Percentiles rank a stretch among this genome's conserved stretches.
Conservation (phyloP, 225 moss, liverwort and hornwort species). For the Marchantia polymorpha region DNA sequence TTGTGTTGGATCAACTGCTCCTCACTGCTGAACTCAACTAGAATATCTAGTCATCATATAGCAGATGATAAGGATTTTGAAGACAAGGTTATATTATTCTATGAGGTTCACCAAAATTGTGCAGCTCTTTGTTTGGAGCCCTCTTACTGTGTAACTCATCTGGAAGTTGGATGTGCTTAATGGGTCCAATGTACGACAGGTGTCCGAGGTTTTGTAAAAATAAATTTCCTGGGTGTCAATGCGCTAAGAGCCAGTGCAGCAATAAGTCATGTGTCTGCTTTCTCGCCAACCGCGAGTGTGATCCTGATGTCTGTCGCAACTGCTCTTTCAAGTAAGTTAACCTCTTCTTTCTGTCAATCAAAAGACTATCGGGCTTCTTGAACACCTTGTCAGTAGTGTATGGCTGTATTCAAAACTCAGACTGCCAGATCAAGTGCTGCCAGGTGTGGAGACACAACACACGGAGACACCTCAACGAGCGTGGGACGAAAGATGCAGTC, state of each 20-base stretch:
- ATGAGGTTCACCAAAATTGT: too few species aligned
- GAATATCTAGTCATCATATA: too few species aligned
- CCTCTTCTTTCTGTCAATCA: background rate
- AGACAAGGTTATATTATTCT: too few species aligned
- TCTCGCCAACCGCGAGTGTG: conserved; percentile 36
- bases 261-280: conserved; percentile 38
- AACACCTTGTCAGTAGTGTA: too few species aligned
- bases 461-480: background rate
- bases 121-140: too few species aligned
- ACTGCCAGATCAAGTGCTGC: background rate
- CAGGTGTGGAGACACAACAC: background rate
- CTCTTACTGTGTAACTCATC: too few species aligned
- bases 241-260: conserved; percentile 36
- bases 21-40: too few species aligned
- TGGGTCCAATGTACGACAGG: background rate
- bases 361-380: too few species aligned
- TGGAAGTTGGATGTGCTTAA: too few species aligned
- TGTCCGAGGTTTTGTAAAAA: conserved; percentile 37
- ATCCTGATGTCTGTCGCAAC: conserved; percentile 44
- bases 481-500: background rate
- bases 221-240: conserved; percentile 41
- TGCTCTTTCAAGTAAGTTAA: conserved; percentile 33
- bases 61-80: too few species aligned
- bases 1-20: too few species aligned
- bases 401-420: too few species aligned